These are phyloP conservation scores for Vanderwaltozyma yarrowii DNA, from an alignment of 805 yeast genomes.

Conservation along the genomic window DNA sequence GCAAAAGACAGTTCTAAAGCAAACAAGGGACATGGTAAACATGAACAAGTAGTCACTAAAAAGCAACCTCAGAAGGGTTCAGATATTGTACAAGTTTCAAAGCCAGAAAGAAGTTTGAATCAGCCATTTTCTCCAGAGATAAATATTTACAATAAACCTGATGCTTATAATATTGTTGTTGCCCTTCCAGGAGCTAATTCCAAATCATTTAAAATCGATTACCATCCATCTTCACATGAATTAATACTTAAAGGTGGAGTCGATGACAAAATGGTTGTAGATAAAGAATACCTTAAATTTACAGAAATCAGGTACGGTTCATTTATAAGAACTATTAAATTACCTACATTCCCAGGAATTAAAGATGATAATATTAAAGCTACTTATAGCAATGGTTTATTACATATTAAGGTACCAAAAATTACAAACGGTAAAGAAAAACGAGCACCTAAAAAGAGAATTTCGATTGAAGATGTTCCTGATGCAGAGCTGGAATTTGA, in stretches of 20 bases:
- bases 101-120: conserved; percentile 32
- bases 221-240: conserved; percentile 48
- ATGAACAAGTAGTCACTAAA: neutral
- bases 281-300: conserved; percentile 33
- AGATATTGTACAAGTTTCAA: conserved; percentile 31
- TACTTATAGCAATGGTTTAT: conserved; percentile 41
- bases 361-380: conserved; percentile 46
- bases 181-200: conserved; percentile 53
- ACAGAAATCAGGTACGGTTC: conserved; percentile 48
- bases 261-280: conserved; percentile 32
- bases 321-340: conserved; percentile 46
- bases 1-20: neutral
- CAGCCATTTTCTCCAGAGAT: conserved; percentile 49
- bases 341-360: conserved; percentile 44
- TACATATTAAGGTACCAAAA: conserved; percentile 45
- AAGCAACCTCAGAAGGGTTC: no score
- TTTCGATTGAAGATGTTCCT: conserved; percentile 38
- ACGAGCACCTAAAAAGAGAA: conserved; percentile 35
- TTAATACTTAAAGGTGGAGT: conserved; percentile 41
- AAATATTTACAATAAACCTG: conserved; percentile 44
- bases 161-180: conserved; percentile 37
- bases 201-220: conserved; percentile 44
- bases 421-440: conserved; percentile 23
- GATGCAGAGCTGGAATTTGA: conserved; percentile 38
- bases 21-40: no score